Conservation (phyloP, 805 yeast genomes). For the Kuraishia capsulata region DNA sequence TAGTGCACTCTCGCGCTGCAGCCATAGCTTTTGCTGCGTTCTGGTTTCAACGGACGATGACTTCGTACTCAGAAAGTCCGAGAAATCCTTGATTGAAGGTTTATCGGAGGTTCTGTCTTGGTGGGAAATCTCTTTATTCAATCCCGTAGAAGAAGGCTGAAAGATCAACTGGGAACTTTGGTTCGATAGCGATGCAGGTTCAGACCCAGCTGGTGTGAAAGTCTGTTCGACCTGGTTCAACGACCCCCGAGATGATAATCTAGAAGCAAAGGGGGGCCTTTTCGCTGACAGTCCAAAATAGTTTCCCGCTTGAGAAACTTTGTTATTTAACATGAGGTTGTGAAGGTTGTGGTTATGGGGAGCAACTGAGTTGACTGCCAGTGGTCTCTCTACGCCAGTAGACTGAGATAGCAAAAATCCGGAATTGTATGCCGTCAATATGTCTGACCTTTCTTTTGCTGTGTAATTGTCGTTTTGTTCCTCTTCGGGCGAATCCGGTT, state of each 20-base stretch:
- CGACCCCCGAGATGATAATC: conserved; percentile 1
- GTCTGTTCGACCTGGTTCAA: too few species aligned
- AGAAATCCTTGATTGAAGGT: conserved; percentile 23
- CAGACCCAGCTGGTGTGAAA: too few species aligned
- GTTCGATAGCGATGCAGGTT: background rate
- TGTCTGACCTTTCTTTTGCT: background rate
- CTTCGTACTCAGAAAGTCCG: conserved; percentile 27
- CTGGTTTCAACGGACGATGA: conserved; percentile 44
- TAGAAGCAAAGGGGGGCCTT: background rate
- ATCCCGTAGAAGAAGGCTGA: conserved; percentile 10
- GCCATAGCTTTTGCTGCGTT: conserved; percentile 79
- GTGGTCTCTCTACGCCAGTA: conserved; percentile 15
- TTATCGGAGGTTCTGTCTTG: background rate
- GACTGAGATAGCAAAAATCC: conserved; percentile 17
- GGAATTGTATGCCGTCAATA: conserved; percentile 15
- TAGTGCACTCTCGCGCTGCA: conserved; percentile 68
- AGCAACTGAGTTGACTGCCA: too few species aligned
- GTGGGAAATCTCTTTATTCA: conserved; percentile 1
- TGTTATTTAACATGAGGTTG: background rate
- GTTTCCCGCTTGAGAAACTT: background rate
- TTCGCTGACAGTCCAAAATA: background rate
- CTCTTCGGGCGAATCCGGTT: background rate
- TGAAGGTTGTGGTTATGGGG: too few species aligned
- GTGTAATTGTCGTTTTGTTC: background rate
- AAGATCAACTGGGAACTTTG: conserved; percentile 7